Base-by-base conservation (phyloP, 768 basidiomycete genomes). In the Infundibulicybe gibba region DNA sequence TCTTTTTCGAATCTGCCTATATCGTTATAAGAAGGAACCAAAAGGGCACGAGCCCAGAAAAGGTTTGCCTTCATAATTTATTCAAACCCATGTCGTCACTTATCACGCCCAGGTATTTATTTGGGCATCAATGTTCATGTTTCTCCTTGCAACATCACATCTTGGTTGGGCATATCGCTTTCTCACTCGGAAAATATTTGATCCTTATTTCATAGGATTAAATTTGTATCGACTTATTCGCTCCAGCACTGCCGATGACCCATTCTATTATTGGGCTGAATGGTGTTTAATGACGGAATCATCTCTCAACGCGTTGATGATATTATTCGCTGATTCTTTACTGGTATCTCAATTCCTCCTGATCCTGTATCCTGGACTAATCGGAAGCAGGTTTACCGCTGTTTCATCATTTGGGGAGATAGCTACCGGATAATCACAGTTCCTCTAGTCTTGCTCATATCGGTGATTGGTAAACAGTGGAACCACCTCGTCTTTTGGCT, bases 401-500 rank as follows among this genome's bases (percentile, higher is more conserved):
- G 58, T 40, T 61, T 56, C 46, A 51, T 61, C 10, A 51, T 61
- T 21, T 61, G 60, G 60, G 46, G 56, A 35, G 44, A 50, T 17
- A 55, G 55, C 21, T 16, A 49, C 20, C 54, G 42, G 46, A 49
- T 61, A 11, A 56, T 59, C 11, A 16, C 53, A 8, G 12, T 61
- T 12, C 60, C 60, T n/a, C 14, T 54, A 9, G 25, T 51, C 17
- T 34, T 61, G 8, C 41, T 59, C 14, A 12, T 53, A n/a, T 37
- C 54, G 2, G 54, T 53, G 25, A 56, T 59, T 17, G 47, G 60
- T 61, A 31, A 25, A 25, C 25, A 25, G 8, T 25, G 25, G 8
- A 25, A 25, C 8, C 25, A n/a, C n/a, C n/a, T n/a, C n/a, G n/a
- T n/a, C n/a, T n/a, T n/a, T n/a, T n/a, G n/a, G n/a, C n/a, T n/a